phyloP scores from a whole-genome alignment of 164 flowering plant species.

The Pachysandra terminalis region DNA sequence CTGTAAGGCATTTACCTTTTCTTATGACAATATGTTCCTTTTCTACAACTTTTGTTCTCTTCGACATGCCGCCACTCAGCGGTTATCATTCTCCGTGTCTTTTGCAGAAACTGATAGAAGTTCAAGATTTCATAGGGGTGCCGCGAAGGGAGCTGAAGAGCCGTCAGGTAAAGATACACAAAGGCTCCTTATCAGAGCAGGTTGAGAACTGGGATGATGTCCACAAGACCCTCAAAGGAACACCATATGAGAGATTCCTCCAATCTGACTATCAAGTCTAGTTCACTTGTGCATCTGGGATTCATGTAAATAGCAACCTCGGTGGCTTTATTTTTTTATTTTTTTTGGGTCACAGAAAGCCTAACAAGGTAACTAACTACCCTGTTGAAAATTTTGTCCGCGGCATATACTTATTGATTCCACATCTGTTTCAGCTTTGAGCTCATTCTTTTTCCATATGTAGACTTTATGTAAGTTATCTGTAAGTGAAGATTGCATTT shows the following conservation, averaged over 20 bases:
- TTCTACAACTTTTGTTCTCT: background rate
- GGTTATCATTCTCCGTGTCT: constrained; percentile 20
- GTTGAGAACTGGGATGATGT: constrained; percentile 77
- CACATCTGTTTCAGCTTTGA: background rate
- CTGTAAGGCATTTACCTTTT: constrained; percentile 32
- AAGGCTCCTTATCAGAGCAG: constrained; percentile 58
- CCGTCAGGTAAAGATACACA: constrained; percentile 93
- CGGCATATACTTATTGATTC: background rate
- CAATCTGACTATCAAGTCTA: constrained; percentile 12
- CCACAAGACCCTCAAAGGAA: constrained; percentile 55
- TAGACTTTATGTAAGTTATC: too few species aligned
- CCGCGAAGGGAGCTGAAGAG: constrained; percentile 56
- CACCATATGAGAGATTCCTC: constrained; percentile 16
- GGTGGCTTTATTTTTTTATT: too few species aligned
- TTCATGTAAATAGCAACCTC: constrained; percentile 23
- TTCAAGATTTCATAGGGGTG: constrained; percentile 62
- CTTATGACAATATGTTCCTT: background rate
- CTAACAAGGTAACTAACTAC: background rate
- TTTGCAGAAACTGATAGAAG: constrained; percentile 66
- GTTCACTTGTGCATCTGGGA: background rate
- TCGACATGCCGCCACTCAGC: constrained; percentile 3
- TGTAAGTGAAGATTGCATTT: too few species aligned
- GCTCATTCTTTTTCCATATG: too few species aligned
- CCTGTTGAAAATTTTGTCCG: constrained; percentile 11
- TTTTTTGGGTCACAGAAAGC: constrained; percentile 1